Evolutionary conservation across 352 stramenopile genomes (phyloP), one percentile per base, ranked within the genome.

Genomic region (Pythium biforme): DNA sequence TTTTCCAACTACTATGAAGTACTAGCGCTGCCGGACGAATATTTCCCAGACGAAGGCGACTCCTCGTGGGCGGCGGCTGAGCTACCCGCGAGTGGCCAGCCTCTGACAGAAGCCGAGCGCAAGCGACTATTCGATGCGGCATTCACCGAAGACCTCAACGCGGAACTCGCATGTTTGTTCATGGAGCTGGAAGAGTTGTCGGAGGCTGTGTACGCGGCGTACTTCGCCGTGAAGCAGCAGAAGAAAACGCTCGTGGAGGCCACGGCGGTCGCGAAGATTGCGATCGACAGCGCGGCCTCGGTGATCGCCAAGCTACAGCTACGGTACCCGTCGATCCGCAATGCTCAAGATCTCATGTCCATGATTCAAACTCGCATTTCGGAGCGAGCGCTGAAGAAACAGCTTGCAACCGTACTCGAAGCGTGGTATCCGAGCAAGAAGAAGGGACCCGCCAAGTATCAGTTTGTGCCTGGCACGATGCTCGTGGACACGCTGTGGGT

Each of bases 181-280:
- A 46, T 80, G 47, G 70, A 80, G 46, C 34, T 74, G 6, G 68
- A 72, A 5, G 54, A 61, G 54, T 41, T 61, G 11, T 15, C 12
- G 19, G 54, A 52, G 27, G 54, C 40, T 27, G 73, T 77, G 7
- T 71, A 72, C 33, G 57, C 4, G 4, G 55, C 67, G 14, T 74
- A 72, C n/a, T 39, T 59, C 12, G 57, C 73, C 15, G 73, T 81
- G 19, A 77, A 77, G 47, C 56, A 59, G 14, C 53, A 77, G 49
- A 26, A 60, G 26, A 72, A 68, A 20, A 77, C 73, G 20, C 54
- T 80, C 53, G 45, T 80, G 19, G 73, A 81, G n/a, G 67, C 73
- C 12, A 71, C 70, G 0, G 59, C 70, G 1, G 73, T 76, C 25
- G 67, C 66, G 0, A 70, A 77, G 17, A 23, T 73, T 17, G 70